phyloP scores from a whole-genome alignment of 176 grass and related monocot genomes.

The Pontederia paniculata region DNA sequence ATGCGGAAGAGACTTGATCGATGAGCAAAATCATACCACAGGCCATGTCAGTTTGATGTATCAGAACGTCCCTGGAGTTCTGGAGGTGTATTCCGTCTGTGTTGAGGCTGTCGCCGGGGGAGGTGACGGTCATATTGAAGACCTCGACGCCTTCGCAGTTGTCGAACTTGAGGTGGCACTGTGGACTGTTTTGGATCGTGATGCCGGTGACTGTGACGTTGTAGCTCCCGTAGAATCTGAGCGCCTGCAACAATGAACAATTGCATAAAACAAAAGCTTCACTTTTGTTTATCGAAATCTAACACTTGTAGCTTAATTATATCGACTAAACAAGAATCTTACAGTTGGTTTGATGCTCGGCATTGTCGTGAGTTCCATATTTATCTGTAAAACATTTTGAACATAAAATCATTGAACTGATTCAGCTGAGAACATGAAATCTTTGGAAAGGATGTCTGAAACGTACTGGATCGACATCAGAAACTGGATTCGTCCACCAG shows the following conservation, averaged over 20 bases:
- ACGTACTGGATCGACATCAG: slow-evolving; percentile 61
- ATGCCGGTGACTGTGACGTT: slow-evolving; percentile 82
- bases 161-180: slow-evolving; percentile 98
- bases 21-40: slow-evolving; percentile 38
- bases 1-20: too few species aligned
- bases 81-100: slow-evolving; percentile 98
- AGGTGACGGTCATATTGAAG: slow-evolving; percentile 78
- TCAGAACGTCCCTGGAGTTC: slow-evolving; percentile 92
- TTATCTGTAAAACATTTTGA: slow-evolving; percentile 34
- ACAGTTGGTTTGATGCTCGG: slow-evolving; percentile 92
- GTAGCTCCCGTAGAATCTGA: slow-evolving; percentile 93
- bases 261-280: slow-evolving; percentile 7
- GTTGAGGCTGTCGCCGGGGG: slow-evolving; percentile 75
- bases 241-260: slow-evolving; percentile 52
- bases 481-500: slow-evolving; percentile 70
- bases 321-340: slow-evolving; percentile 7
- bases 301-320: not conserved
- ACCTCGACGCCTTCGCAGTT: slow-evolving; percentile 79
- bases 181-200: slow-evolving; percentile 91
- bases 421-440: slow-evolving; percentile 31
- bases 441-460: not conserved
- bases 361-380: slow-evolving; percentile 56
- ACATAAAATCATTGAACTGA: not conserved
- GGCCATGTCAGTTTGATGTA: slow-evolving; percentile 73
- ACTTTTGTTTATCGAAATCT: slow-evolving; percentile 11